Conservation (phyloP, 2,329 filamentous ascomycete species). For the Apiospora koreana region DNA sequence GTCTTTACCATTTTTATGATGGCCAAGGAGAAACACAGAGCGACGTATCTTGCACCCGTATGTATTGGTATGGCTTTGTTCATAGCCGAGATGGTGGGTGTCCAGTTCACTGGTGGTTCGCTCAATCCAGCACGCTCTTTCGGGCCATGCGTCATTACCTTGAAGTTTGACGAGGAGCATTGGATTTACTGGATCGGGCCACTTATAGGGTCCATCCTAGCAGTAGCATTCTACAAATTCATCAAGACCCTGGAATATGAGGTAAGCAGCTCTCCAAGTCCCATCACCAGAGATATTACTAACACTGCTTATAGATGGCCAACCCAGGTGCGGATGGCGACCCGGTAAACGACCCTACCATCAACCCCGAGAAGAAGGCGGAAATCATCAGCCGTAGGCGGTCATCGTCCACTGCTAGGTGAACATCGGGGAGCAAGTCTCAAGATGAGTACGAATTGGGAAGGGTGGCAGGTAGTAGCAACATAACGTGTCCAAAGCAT, state of each 20-base stretch:
- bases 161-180: constrained; percentile 28
- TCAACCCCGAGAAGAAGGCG: constrained; percentile 43
- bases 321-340: constrained; percentile 49
- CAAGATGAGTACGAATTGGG: neutral
- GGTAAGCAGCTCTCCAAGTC: constrained; percentile 18
- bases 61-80: constrained; percentile 65
- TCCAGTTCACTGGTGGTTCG: constrained; percentile 50
- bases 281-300: constrained; percentile 8
- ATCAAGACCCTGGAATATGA: constrained; percentile 43
- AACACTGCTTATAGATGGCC: constrained; percentile 37
- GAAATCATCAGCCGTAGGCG: constrained; percentile 11
- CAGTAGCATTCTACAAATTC: constrained; percentile 39
- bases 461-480: neutral
- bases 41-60: constrained; percentile 62
- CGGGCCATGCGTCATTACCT: constrained; percentile 45
- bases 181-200: constrained; percentile 34
- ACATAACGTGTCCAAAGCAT: neutral
- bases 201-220: constrained; percentile 34
- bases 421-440: neutral
- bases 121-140: constrained; percentile 49
- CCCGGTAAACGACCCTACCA: constrained; percentile 42
- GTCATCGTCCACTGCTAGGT: neutral
- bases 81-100: constrained; percentile 45
- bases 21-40: constrained; percentile 63
- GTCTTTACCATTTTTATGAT: constrained; percentile 60